Base-by-base conservation (phyloP, 345 rosid genomes). In the Brassica carinata region DNA sequence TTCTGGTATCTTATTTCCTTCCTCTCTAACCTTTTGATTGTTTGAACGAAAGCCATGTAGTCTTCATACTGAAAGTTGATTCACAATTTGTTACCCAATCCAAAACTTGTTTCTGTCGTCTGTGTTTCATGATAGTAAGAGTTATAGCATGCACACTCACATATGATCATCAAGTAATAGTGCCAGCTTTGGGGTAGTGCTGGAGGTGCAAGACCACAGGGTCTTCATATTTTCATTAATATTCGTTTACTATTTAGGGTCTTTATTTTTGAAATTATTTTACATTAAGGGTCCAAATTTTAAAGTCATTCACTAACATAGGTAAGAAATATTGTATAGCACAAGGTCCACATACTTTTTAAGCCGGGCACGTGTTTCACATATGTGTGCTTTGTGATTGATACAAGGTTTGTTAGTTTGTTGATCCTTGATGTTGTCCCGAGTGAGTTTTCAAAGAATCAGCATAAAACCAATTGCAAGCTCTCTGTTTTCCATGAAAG, bases 361-460 rank as follows among this genome's bases (percentile, higher is more conserved):
- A 8, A 40, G 48, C 48, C 13, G 48, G 48, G 11, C 13, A 34
- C 38, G 8, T 34, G 38, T 34, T 34, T 5, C 8, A 34, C 38
- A 38, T 38, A 33, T 38, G 2, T 7, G 43, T 38, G 8, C 8
- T 38, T 58, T 38, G 67, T 64, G 61, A 62, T 58, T 71, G 58
- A 17, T 53, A 17, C 15, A 64, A 34, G 15, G 19, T 64, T 27
- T 7, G 48, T 27, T 10, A 64, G 57, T 33, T 14, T 53, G 30
- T 48, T 72, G 62, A 31, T 19, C 53, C 10, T 73, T 43, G 63
- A 29, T 67, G 7, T 19, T 67, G 11, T 61, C 18, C 69, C 8
- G 30, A 57, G 38, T 79, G 17, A 43, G 73, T 1, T 67, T 79
- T 61, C 8, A 38, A 19, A 19, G 65, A 73, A 40, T 17, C 57